Percentiles rank a stretch among this genome's conserved stretches.
phyloP scores from a whole-genome alignment of 371 early-diverging fungal species.

The Nematocida sp. region DNA sequence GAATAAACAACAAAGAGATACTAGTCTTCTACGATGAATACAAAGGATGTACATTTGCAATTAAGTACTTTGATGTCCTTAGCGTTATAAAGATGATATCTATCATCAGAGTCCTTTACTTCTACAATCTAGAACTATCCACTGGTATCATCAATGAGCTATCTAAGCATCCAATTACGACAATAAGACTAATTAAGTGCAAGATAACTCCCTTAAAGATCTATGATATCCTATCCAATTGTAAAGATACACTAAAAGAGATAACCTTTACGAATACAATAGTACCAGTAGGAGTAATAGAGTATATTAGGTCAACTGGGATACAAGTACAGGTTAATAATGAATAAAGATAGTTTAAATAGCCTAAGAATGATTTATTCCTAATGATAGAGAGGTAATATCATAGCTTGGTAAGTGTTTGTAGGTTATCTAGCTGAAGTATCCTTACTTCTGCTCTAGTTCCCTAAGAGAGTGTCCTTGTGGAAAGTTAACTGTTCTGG shows the following conservation, averaged over 20 bases:
- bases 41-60: constrained; percentile 24
- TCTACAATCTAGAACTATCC: constrained; percentile 13
- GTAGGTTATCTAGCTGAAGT: too few species aligned
- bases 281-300: not conserved
- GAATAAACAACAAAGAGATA: constrained; percentile 10
- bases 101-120: constrained; percentile 8
- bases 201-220: not conserved
- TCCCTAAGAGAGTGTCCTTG: too few species aligned
- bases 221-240: constrained; percentile 15
- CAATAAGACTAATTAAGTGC: constrained; percentile 11
- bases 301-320: not conserved
- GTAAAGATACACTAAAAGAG: not conserved
- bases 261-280: constrained; percentile 7
- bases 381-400: too few species aligned
- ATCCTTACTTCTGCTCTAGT: too few species aligned
- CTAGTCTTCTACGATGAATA: constrained; percentile 45
- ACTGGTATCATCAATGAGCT: constrained; percentile 4
- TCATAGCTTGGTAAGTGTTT: too few species aligned
- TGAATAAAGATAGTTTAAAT: not conserved
- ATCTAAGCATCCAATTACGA: constrained; percentile 17
- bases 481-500: too few species aligned
- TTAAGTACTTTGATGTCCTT: constrained; percentile 14
- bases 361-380: not conserved
- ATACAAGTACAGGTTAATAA: not conserved
- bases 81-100: constrained; percentile 3